Conservation (phyloP, 148 eudicot species). For the Silene uniflora region DNA sequence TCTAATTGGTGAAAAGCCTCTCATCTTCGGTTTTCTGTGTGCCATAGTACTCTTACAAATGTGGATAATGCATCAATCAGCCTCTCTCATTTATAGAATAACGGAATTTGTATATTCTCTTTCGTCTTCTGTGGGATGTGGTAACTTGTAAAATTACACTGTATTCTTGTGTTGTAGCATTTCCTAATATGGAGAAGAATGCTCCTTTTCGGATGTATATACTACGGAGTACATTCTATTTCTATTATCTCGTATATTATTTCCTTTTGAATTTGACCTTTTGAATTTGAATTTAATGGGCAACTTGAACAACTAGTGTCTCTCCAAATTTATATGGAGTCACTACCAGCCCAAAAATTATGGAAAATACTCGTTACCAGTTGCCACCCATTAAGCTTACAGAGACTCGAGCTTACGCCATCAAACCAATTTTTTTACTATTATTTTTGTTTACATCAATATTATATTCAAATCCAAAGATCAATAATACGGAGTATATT, state of each 20-base stretch:
- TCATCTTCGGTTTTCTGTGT: neutral
- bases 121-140: too few relatives aligned
- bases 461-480: constrained; percentile 1
- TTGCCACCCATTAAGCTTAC: neutral
- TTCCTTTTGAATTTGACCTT: too few relatives aligned
- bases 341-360: too few relatives aligned
- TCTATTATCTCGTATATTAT: too few relatives aligned
- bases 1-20: neutral
- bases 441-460: neutral
- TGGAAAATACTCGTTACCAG: too few relatives aligned
- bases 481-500: neutral
- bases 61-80: neutral
- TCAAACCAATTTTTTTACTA: neutral
- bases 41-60: neutral
- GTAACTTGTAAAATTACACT: too few relatives aligned
- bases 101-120: neutral
- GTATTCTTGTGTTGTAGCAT: neutral
- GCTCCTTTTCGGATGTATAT: neutral
- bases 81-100: neutral
- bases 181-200: neutral
- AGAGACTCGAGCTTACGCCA: neutral
- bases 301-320: too few relatives aligned
- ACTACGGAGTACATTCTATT: too few relatives aligned
- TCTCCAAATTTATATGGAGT: too few relatives aligned
- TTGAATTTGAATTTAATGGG: too few relatives aligned